Base-by-base conservation (phyloP, 768 basidiomycete genomes). In the Lenzites betulinus region DNA sequence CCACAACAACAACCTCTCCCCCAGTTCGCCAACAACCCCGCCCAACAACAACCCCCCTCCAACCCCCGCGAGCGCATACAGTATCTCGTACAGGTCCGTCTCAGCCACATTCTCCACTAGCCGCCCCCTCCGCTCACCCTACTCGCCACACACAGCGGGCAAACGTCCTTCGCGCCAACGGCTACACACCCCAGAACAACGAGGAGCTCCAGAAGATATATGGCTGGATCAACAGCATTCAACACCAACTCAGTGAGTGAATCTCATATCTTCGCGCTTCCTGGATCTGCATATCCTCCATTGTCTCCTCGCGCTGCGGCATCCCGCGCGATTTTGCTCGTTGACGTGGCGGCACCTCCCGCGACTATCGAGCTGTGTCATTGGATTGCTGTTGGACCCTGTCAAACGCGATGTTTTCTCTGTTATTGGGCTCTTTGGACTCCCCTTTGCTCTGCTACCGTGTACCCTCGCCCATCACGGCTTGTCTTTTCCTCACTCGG, bases 161-260 rank as follows among this genome's bases (percentile, higher is more conserved):
- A n/a, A 74, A 76, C 33, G 54, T 68, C 39, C 77, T 85, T 33
- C 77, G 74, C 41, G 66, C 66, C n/a, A 70, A 75, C 39, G 83
- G 83, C 13, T 72, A 70, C 59, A 79, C 81, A 12, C 71, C 77
- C n/a, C 78, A 82, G 49, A 77, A 75, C 2, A 76, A 73, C 9
- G 70, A 64, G 23, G 83, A 85, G 55, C 73, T 83, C 23, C 76
- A 72, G 7, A 72, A 68, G 57, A 71, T 84, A 47, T 64, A 77
- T 50, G 71, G 74, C 26, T 71, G 78, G 62, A 66, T 85, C 39
- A 65, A 69, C 5, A 67, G 65, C 7, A 61, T 79, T 35, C 78
- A 81, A 62, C 73, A 55, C 22, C 61, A 56, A 26, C 63, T 63
- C 18, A 57, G 61, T 60, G 38, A 44, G 50, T 73, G 70, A 51